Percentiles rank a stretch among this genome's conserved stretches.
Conservation (phyloP, 2,329 filamentous ascomycete genomes). For the Acrodontium crateriforme region DNA sequence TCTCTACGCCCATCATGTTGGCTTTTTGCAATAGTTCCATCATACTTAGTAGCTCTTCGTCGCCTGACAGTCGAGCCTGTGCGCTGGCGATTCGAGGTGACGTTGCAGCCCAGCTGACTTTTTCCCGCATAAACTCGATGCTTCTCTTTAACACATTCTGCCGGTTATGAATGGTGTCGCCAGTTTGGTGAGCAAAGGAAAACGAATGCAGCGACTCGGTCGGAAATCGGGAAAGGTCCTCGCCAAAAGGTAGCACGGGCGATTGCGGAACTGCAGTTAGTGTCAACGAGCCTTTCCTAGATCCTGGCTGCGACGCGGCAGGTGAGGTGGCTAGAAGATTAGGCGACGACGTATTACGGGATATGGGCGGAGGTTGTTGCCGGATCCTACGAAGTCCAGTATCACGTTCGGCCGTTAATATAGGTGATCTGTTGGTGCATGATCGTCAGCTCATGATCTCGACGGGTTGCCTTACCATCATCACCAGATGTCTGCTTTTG, state of each 20-base stretch:
- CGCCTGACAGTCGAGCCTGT: constrained; percentile 68
- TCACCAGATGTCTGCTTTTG: background rate
- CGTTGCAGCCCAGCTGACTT: constrained; percentile 65
- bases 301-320: constrained; percentile 55
- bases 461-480: background rate
- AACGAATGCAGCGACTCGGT: constrained; percentile 96
- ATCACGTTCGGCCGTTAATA: constrained; percentile 46
- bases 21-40: constrained; percentile 75
- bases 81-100: constrained; percentile 68
- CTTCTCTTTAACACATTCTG: constrained; percentile 89
- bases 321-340: constrained; percentile 51
- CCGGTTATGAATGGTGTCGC: constrained; percentile 79
- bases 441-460: constrained; percentile 4
- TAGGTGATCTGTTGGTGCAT: constrained; percentile 50
- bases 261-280: constrained; percentile 52
- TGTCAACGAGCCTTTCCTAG: constrained; percentile 19
- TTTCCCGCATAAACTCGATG: constrained; percentile 92
- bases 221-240: constrained; percentile 85
- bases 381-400: constrained; percentile 80
- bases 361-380: constrained; percentile 47
- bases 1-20: constrained; percentile 57
- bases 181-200: constrained; percentile 90
- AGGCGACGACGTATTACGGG: constrained; percentile 51
- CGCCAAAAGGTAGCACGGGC: constrained; percentile 56
- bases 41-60: constrained; percentile 80